A percentile compares a stretch with the other conserved stretches of the same genome.
Conservation (phyloP, 2,329 filamentous ascomycete species). For the Fusarium sp. region DNA sequence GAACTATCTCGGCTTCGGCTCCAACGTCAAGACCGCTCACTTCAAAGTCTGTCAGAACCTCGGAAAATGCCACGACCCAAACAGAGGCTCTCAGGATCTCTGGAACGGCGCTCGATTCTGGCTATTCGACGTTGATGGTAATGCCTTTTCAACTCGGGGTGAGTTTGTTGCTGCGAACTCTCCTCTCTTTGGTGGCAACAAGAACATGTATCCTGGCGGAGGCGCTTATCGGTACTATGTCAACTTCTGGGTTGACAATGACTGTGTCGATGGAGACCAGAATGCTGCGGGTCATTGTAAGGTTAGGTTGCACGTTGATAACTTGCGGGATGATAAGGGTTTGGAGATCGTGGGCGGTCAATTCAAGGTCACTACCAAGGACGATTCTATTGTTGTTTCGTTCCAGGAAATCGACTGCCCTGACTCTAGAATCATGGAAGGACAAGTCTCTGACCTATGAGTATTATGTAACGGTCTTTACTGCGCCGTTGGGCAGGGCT, state of each 20-base stretch:
- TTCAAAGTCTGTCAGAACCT: background rate
- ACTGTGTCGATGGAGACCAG: background rate
- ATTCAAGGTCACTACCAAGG: background rate
- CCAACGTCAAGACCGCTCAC: background rate
- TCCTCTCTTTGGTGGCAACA: background rate
- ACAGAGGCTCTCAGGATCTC: background rate
- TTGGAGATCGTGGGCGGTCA: background rate
- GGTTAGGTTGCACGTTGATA: background rate
- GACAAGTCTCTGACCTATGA: rapidly evolving
- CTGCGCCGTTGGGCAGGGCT: too few relatives aligned
- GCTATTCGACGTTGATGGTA: background rate
- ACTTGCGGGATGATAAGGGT: background rate
- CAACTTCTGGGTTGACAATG: background rate
- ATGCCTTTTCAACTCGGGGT: background rate
- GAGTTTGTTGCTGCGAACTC: background rate
- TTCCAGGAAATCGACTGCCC: background rate
- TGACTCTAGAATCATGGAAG: background rate
- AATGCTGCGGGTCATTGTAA: background rate
- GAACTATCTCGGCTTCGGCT: background rate
- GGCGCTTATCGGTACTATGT: background rate
- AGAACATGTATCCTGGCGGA: background rate
- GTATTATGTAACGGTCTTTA: too few relatives aligned
- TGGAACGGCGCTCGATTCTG: background rate
- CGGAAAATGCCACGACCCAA: background rate
- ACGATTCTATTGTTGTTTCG: background rate